Evolutionary conservation across 176 grass and related monocot species (phyloP).

Genomic region (bread wheat (Triticum aestivum)): DNA sequence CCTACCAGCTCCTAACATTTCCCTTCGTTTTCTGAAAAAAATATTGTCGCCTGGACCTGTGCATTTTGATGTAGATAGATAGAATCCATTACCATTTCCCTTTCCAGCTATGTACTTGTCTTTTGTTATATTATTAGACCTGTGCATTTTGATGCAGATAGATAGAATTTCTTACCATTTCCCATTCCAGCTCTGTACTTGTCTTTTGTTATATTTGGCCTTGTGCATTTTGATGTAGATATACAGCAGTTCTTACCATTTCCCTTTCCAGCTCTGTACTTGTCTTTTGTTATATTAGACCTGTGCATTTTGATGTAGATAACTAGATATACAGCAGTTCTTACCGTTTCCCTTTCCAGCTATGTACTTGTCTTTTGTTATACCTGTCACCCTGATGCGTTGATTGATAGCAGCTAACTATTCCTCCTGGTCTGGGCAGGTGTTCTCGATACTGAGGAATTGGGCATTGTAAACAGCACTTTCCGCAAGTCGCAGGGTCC

Average conservation of each 20-base stretch:
- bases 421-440: conserved; percentile 36
- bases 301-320: too few species aligned
- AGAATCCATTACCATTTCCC: background rate
- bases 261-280: background rate
- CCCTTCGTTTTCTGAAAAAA: background rate
- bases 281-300: too few species aligned
- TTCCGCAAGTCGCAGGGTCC: conserved; percentile 48
- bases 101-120: background rate
- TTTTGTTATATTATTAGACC: background rate
- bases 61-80: too few species aligned
- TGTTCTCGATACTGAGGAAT: conserved; percentile 74
- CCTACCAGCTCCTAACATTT: background rate
- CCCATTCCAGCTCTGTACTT: background rate
- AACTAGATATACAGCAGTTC: background rate
- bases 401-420: background rate
- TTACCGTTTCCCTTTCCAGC: background rate
- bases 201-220: background rate
- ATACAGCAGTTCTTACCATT: background rate
- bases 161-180: background rate
- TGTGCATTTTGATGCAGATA: background rate
- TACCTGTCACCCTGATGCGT: background rate
- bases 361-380: background rate
- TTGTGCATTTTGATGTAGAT: background rate
- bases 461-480: conserved; percentile 68
- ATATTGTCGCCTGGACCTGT: too few species aligned